Percentiles rank a stretch among this genome's conserved stretches.
Evolutionary conservation across 2,329 filamentous ascomycete genomes (phyloP).

Genomic region (Alternaria atra): DNA sequence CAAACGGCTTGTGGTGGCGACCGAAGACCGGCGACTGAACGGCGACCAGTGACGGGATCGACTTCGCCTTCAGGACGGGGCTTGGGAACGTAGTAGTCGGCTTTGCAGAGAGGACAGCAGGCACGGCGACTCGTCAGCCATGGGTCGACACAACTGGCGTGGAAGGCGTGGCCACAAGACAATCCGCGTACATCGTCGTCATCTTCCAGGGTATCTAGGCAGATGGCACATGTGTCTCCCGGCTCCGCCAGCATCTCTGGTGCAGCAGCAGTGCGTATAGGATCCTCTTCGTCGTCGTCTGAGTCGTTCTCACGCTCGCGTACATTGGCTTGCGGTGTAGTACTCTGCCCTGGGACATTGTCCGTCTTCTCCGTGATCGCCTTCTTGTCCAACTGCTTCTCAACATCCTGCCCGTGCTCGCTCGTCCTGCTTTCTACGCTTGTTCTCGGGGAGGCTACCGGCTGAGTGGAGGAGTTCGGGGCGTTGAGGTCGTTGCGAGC

Average conservation of each 20-base stretch:
- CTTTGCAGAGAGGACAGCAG: conserved; percentile 97
- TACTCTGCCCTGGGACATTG: conserved; percentile 32
- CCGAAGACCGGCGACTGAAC: conserved; percentile 39
- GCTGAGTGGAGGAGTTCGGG: conserved; percentile 35
- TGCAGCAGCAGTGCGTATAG: conserved; percentile 82
- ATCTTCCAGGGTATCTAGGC: conserved; percentile 91
- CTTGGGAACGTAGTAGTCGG: conserved; percentile 96
- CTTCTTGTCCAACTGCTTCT: conserved; percentile 21
- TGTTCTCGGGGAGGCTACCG: conserved; percentile 33
- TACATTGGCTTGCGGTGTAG: conserved; percentile 27
- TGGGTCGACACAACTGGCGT: conserved; percentile 92
- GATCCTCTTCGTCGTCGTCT: conserved; percentile 77
- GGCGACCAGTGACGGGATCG: conserved; percentile 40
- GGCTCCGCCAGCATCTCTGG: conserved; percentile 82
- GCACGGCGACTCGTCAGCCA: conserved; percentile 95
- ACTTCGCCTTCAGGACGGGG: conserved; percentile 71
- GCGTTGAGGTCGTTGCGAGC: conserved; percentile 60
- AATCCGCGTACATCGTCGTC: conserved; percentile 94
- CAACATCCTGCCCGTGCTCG: conserved; percentile 31
- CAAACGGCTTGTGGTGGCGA: conserved; percentile 48
- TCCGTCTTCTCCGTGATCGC: conserved; percentile 34
- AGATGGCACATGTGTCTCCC: conserved; percentile 95
- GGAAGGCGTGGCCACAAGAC: conserved; percentile 97
- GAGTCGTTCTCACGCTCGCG: conserved; percentile 59
- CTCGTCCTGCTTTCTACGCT: conserved; percentile 33